Evolutionary conservation across 2,329 filamentous ascomycete genomes (phyloP).

Genomic region (Triangularia setosa): DNA sequence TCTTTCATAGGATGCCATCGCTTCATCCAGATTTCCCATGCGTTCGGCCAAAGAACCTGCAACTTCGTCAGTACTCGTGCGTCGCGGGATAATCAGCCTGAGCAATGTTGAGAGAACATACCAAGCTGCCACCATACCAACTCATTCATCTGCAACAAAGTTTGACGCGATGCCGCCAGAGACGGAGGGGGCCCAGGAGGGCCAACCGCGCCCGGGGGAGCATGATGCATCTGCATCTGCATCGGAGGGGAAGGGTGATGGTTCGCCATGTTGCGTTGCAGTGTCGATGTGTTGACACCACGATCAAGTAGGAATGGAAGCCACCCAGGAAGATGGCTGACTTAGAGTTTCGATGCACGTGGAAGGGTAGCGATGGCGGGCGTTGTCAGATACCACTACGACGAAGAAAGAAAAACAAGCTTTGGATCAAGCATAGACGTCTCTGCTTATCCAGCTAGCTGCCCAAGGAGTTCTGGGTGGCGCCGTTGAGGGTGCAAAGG

Average conservation of each 20-base stretch:
- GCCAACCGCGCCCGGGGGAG: conserved; percentile 60
- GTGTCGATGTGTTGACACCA: background rate
- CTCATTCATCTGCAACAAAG: conserved; percentile 74
- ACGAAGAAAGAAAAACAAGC: background rate
- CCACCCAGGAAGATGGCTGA: background rate
- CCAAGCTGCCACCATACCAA: conserved; percentile 88
- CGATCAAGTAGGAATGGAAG: background rate
- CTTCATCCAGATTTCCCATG: conserved; percentile 83
- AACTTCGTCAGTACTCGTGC: conserved; percentile 29
- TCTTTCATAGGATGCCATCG: conserved; percentile 85
- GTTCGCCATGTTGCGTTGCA: conserved; percentile 57
- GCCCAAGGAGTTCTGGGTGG: background rate
- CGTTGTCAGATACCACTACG: background rate
- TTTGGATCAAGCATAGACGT: background rate
- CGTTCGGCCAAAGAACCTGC: conserved; percentile 81
- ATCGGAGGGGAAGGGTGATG: conserved; percentile 79
- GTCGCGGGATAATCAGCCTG: background rate
- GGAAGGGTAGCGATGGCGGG: background rate
- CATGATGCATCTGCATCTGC: conserved; percentile 62
- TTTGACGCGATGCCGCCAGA: conserved; percentile 59
- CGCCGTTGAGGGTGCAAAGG: background rate
- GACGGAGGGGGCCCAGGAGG: conserved; percentile 56
- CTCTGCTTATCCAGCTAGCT: background rate
- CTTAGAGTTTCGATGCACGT: background rate
- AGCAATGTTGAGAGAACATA: conserved; percentile 44